Base-by-base conservation (phyloP, 208 protist genomes). In the Acanthamoeba royreba region DNA sequence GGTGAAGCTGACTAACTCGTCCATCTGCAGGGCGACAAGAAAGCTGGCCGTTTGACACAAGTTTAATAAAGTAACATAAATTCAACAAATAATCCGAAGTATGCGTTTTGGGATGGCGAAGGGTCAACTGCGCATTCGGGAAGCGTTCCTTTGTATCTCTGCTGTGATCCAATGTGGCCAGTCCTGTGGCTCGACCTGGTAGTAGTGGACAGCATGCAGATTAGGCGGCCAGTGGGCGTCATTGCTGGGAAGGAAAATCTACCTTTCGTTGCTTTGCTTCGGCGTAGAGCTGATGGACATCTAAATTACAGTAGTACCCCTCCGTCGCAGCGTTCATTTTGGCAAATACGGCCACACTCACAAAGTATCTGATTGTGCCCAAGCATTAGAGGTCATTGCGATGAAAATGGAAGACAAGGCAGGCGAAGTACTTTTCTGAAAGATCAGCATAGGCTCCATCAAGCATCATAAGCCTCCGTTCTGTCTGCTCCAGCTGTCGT, bases 351-450 rank as follows among this genome's bases (percentile, higher is more conserved):
- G 87, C 87, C 87, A 92, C 87, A 42, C 87, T 92, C 87, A 92
- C 87, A 55, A 92, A 92, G 42, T 92, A 92, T 42, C 87, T 92
- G 86, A n/a, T n/a, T n/a, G n/a, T n/a, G n/a, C n/a, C n/a, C n/a
- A n/a, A n/a, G n/a, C n/a, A n/a, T n/a, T n/a, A n/a, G n/a, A n/a
- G n/a, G n/a, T 7, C 9, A 69, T 19, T 13, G 7, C n/a, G 33
- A 91, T 72, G 33, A 45, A 91, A 33, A 69, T 8, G 46, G 40
- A 2, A 9, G 53, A 35, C 17, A 69, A 33, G 85, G 9, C 5
- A 91, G 42, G n/a, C n/a, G n/a, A n/a, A n/a, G 53, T 79, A 92
- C 87, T 92, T 92, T 66, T 92, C 87, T 4, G 87, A 92, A n/a
- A 92, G 35, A 38, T 92, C 87, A 19, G 53, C 61, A 28, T 79